Percentiles rank a stretch among this genome's conserved stretches.
phyloP scores from a whole-genome alignment of 306 rosid species.

The Cicer chorassanicum region DNA sequence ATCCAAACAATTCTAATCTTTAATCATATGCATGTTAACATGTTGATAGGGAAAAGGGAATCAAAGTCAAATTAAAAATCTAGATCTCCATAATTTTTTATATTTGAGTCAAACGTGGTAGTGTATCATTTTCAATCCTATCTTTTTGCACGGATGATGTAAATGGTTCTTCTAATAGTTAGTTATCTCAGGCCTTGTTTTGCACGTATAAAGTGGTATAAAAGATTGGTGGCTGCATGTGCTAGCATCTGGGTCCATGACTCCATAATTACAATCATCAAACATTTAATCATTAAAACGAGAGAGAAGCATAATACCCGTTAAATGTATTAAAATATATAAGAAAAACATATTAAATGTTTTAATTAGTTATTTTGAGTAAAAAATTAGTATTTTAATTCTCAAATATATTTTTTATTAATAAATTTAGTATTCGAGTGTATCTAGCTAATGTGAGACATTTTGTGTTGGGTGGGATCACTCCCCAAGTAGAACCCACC shows the following conservation, averaged over 20 bases:
- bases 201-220: background rate
- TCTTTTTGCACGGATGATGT: background rate
- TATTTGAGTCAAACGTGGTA: constrained; percentile 11
- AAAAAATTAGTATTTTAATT: too few species aligned
- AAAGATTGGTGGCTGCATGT: background rate
- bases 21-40: background rate
- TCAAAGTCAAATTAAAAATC: background rate
- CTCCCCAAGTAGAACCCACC: too few species aligned
- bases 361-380: too few species aligned
- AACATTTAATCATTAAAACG: too few species aligned
- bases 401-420: too few species aligned
- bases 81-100: background rate
- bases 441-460: too few species aligned
- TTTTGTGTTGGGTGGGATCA: too few species aligned
- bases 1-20: background rate
- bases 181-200: constrained; percentile 22
- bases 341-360: too few species aligned
- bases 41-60: too few species aligned
- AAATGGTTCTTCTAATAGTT: constrained; percentile 1
- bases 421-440: too few species aligned
- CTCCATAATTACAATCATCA: background rate
- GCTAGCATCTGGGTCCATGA: constrained; percentile 20
- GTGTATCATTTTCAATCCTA: constrained; percentile 6
- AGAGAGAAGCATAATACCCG: too few species aligned
- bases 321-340: too few species aligned